Evolutionary conservation across 2,329 filamentous ascomycete species (phyloP).

Genomic region (Neophaeococcomyces aloes): DNA sequence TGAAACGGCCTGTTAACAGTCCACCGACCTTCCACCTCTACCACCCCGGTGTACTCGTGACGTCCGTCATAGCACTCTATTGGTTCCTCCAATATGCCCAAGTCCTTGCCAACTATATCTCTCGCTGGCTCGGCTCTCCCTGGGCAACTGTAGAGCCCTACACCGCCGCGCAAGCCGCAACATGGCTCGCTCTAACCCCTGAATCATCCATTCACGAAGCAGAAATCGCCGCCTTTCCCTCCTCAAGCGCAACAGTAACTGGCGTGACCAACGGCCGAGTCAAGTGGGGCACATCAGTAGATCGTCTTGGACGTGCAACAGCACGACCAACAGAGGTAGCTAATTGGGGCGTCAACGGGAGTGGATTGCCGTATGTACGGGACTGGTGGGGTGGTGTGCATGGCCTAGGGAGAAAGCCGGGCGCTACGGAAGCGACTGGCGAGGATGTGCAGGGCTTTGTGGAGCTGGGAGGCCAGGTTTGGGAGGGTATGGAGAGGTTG

Average conservation of each 20-base stretch:
- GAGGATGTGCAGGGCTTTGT: conserved; percentile 54
- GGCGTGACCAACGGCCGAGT: conserved; percentile 49
- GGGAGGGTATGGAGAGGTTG: conserved; percentile 63
- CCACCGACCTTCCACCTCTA: conserved; percentile 62
- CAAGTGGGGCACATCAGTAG: conserved; percentile 78
- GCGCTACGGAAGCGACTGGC: conserved; percentile 48
- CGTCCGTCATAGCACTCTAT: conserved; percentile 66
- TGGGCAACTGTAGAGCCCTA: conserved; percentile 79
- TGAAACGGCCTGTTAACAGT: conserved; percentile 14
- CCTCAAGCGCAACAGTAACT: background rate
- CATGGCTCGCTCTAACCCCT: conserved; percentile 65
- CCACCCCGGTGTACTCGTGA: conserved; percentile 80
- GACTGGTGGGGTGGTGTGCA: conserved; percentile 39
- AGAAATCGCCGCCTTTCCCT: conserved; percentile 21
- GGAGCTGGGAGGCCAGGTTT: conserved; percentile 49
- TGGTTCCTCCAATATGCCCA: conserved; percentile 23
- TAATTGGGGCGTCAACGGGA: conserved; percentile 64
- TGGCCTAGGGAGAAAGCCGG: conserved; percentile 48
- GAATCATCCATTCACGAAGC: conserved; percentile 38
- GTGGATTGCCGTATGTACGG: conserved; percentile 26
- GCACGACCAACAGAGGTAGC: conserved; percentile 67
- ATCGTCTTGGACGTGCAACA: conserved; percentile 46
- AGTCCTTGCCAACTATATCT: conserved; percentile 33
- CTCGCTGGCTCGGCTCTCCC: conserved; percentile 68
- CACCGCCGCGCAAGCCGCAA: conserved; percentile 61